Evolutionary conservation across 306 rosid species (phyloP), one percentile per base, ranked within the genome.

Genomic region (Canavalia gladiata): DNA sequence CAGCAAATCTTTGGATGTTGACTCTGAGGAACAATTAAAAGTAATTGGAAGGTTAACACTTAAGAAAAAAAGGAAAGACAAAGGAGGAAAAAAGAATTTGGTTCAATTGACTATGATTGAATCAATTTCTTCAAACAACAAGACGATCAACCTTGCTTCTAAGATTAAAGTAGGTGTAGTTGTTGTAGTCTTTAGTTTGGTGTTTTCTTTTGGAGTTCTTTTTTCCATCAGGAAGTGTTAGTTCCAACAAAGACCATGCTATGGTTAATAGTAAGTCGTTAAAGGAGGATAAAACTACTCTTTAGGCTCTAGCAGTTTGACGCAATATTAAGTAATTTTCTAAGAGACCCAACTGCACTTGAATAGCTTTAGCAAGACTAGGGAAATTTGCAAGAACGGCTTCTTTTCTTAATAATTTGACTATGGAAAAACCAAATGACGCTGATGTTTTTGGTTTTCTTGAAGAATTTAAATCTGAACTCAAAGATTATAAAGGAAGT

Each of bases 81-180:
- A 88, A 81, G 51, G 80, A 81, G 37, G 59, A 18, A 80, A 83
- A 86, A 87, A 74, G 82, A 87, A 55, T 90, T 86, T 83, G 92
- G 95, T 69, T 81, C 92, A 72, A 92, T 94, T 87, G 97, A 94
- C 89, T 94, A 95, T 82, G 97, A 95, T 67, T 18, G 87, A 92
- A 33, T 95, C 97, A 2, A 79, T 89, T 75, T 82, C 89, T 75
- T 75, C 88, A 0, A 90, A 91, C 72, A 76, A 88, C 45, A 91
- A 89, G 59, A 81, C 90, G 47, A 86, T 91, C 87, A 90, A 88
- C 74, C 78, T 91, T 59, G 95, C 89, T 80, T 87, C 97, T 72
- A 88, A 90, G 97, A 86, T 95, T 83, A 97, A 97, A 82, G 86
- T 92, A 56, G 97, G 97, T 65, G 90, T 90, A 57, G 98, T 97